Evolutionary conservation across 2,329 filamentous ascomycete genomes (phyloP).

Genomic region (Pseudopithomyces chartarum): DNA sequence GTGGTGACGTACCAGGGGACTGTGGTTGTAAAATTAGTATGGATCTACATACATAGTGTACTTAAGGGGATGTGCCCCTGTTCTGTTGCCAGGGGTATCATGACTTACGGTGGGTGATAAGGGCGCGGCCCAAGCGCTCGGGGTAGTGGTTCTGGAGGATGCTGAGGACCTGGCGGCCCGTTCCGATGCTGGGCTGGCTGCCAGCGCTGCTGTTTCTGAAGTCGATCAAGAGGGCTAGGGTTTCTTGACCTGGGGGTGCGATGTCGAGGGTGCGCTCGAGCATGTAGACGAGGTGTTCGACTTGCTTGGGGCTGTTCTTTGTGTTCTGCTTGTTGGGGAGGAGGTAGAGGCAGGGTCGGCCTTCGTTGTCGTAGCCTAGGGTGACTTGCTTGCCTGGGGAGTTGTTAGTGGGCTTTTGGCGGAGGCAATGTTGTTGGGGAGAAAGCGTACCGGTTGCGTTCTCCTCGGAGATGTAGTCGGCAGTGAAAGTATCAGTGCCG

Average conservation of each 20-base stretch:
- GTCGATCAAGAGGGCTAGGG: constrained; percentile 84
- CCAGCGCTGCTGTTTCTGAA: constrained; percentile 81
- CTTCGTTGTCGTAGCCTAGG: constrained; percentile 83
- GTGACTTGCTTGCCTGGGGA: constrained; percentile 81
- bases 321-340: constrained; percentile 93
- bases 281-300: constrained; percentile 96
- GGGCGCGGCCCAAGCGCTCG: constrained; percentile 83
- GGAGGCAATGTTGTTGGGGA: not conserved
- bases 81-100: too few species aligned
- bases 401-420: not conserved
- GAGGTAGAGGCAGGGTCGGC: constrained; percentile 88
- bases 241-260: constrained; percentile 86
- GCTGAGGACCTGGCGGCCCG: constrained; percentile 81
- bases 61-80: too few species aligned
- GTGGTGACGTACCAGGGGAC: constrained; percentile 89
- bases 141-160: constrained; percentile 97
- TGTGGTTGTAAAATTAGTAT: constrained; percentile 41
- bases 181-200: constrained; percentile 75
- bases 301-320: constrained; percentile 79
- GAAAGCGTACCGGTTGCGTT: constrained; percentile 72
- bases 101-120: constrained; percentile 81
- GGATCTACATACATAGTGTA: too few species aligned
- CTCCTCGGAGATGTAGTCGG: constrained; percentile 88
- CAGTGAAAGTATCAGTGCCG: constrained; percentile 73
- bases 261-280: constrained; percentile 86